phyloP scores from a whole-genome alignment of 2,329 filamentous ascomycete genomes.

The Colletotrichum sp. region DNA sequence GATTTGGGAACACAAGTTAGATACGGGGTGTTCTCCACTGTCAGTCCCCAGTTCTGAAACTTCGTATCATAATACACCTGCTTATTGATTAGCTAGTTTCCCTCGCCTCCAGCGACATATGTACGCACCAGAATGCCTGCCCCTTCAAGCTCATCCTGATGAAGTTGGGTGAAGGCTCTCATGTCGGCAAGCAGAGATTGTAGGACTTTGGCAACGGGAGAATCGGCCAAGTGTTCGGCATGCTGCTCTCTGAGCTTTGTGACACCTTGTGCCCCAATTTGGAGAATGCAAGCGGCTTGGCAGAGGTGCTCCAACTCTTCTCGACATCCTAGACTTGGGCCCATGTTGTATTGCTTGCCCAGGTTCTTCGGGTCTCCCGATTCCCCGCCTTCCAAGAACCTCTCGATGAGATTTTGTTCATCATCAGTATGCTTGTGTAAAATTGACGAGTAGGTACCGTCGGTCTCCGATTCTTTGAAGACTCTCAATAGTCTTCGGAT shows the following conservation, averaged over 20 bases:
- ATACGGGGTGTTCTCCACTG: constrained; percentile 39
- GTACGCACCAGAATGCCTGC: neutral
- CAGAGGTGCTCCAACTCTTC: constrained; percentile 9
- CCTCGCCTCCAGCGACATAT: neutral
- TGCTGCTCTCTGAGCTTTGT: neutral
- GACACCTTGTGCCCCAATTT: neutral
- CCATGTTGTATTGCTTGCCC: neutral
- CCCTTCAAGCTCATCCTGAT: neutral
- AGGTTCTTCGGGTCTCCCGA: neutral
- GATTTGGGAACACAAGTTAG: constrained; percentile 46
- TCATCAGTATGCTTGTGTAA: constrained; percentile 1
- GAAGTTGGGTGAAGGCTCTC: neutral
- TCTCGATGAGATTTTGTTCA: constrained; percentile 6
- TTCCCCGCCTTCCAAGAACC: constrained; percentile 13
- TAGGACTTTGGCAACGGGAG: neutral
- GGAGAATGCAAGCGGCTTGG: neutral
- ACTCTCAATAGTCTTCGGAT: constrained; percentile 17
- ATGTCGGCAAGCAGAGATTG: neutral
- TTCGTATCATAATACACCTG: constrained; percentile 33
- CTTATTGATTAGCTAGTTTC: neutral
- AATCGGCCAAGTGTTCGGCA: neutral
- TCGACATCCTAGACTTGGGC: constrained; percentile 15
- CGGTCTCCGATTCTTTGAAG: constrained; percentile 16
- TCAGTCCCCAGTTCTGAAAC: constrained; percentile 46
- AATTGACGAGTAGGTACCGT: constrained; percentile 9